Base-by-base conservation (phyloP, 495 filamentous ascomycete species). In the Talaromyces adpressus region DNA sequence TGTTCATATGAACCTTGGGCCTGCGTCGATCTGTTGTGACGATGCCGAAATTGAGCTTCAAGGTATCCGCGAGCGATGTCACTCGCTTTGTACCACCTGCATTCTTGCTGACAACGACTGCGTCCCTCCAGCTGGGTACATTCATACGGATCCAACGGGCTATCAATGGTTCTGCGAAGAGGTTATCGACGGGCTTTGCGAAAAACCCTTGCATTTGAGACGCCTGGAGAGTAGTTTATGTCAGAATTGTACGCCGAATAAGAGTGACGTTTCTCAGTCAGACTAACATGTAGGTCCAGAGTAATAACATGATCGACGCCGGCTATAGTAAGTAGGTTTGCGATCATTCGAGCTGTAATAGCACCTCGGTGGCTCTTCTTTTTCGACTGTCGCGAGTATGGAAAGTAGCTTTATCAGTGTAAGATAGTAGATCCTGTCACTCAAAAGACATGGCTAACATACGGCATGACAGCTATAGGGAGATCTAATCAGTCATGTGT, bases 201-300 rank as follows among this genome's bases (percentile, higher is more conserved):
- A 98, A 98, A 82, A 98, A 98, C 36, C 94, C 94, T 78, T 98
- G 95, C 89, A 97, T 97, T 77, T 98, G 94, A 9, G 91, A 93
- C 63, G 91, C 91, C 81, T 81, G 65, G 62, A 57, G 16, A 22
- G 30, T n/a, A 57, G 30, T 29, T 4, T n/a, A 9, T 60, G 51
- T 63, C 0, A 47, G 32, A 56, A 32, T 4, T n/a, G 45, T 22
- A 59, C 27, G 36, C 59, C 1, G 1, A n/a, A 59, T 11, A 54
- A 25, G 32, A 22, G 8, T 12, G 11, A 14, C 20, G 8, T 3
- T 14, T 27, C 16, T 16, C 41, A 18, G 12, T 11, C 29, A 57
- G 30, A 77, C 82, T 72, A 73, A 87, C 86, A 79, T 98, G 94
- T 9, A 98, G 81, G 72, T 98, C 94, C 72, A 98, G 90, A 16